phyloP scores from a whole-genome alignment of 306 rosid genomes.

The Castanea mollissima region DNA sequence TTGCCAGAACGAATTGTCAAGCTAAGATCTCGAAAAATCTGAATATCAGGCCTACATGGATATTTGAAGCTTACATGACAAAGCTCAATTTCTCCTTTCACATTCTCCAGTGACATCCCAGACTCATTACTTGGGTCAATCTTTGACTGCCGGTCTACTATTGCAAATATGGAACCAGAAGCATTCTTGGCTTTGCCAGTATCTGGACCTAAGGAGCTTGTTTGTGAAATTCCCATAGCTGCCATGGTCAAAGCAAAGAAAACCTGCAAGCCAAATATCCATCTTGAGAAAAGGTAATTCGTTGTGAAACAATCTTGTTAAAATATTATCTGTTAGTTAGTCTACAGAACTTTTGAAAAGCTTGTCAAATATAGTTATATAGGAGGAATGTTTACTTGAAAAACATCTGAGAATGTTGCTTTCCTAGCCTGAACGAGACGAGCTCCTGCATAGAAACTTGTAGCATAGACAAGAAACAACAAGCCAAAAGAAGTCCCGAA shows the following conservation, averaged over 20 bases:
- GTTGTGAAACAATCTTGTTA: neutral
- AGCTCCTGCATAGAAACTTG: slow-evolving; percentile 59
- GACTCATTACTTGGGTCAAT: slow-evolving; percentile 38
- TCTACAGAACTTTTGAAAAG: neutral
- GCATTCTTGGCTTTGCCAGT: slow-evolving; percentile 40
- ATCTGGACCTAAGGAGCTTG: slow-evolving; percentile 39
- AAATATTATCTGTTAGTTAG: neutral
- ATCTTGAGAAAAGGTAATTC: neutral
- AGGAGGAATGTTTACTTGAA: slow-evolving; percentile 37
- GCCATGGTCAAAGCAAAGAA: slow-evolving; percentile 48
- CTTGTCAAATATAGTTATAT: neutral
- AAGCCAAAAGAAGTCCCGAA: slow-evolving; percentile 55
- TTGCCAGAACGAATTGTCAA: slow-evolving; percentile 41
- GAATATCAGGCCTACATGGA: slow-evolving; percentile 38
- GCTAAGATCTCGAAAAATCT: slow-evolving; percentile 38
- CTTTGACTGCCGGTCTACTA: slow-evolving; percentile 37
- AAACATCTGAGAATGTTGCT: slow-evolving; percentile 50
- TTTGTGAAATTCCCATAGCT: slow-evolving; percentile 39
- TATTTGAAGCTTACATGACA: slow-evolving; percentile 42
- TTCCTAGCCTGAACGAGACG: slow-evolving; percentile 44
- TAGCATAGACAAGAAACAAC: slow-evolving; percentile 46
- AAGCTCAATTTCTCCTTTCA: slow-evolving; percentile 43
- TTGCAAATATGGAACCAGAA: slow-evolving; percentile 36
- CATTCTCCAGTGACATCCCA: slow-evolving; percentile 28
- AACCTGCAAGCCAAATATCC: slow-evolving; percentile 29